These are phyloP conservation scores for Arctium lappa DNA, from an alignment of 129 eudicot species.

Conservation along the genomic window DNA sequence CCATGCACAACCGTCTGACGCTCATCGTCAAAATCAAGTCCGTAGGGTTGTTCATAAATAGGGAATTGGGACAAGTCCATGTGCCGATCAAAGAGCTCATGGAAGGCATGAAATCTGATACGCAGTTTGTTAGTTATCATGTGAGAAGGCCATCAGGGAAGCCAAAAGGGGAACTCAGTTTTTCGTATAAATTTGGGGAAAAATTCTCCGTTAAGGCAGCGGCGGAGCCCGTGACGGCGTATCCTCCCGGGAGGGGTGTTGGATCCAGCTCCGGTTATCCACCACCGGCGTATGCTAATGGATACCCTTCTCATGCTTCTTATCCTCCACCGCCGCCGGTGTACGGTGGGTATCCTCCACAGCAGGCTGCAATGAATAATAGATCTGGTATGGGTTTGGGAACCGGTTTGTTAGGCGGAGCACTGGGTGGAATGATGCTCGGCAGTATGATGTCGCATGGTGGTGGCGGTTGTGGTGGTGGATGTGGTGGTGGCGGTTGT, in stretches of 20 bases:
- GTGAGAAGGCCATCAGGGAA: constrained; percentile 40
- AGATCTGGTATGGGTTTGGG: constrained; percentile 40
- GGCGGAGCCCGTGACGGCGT: constrained; percentile 32
- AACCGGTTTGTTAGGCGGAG: constrained; percentile 53
- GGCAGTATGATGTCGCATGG: constrained; percentile 41
- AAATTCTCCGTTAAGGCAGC: background rate
- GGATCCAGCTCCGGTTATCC: constrained; percentile 27
- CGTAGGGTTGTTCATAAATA: constrained; percentile 38
- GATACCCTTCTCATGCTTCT: background rate
- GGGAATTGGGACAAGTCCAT: constrained; percentile 45
- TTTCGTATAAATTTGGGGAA: constrained; percentile 43
- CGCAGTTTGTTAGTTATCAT: constrained; percentile 40
- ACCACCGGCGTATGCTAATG: constrained; percentile 5
- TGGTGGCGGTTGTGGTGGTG: constrained; percentile 17
- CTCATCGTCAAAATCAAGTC: constrained; percentile 38
- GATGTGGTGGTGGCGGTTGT: background rate
- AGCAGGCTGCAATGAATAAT: constrained; percentile 14
- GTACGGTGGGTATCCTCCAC: background rate
- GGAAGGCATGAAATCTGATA: background rate
- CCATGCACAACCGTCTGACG: constrained; percentile 18
- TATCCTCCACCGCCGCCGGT: background rate
- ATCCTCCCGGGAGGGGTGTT: constrained; percentile 18
- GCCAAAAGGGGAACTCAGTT: constrained; percentile 38
- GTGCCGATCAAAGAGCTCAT: constrained; percentile 50
- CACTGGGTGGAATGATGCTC: constrained; percentile 43